Base-by-base conservation (phyloP, 371 early-diverging fungal genomes). In the Mucor irregularis region DNA sequence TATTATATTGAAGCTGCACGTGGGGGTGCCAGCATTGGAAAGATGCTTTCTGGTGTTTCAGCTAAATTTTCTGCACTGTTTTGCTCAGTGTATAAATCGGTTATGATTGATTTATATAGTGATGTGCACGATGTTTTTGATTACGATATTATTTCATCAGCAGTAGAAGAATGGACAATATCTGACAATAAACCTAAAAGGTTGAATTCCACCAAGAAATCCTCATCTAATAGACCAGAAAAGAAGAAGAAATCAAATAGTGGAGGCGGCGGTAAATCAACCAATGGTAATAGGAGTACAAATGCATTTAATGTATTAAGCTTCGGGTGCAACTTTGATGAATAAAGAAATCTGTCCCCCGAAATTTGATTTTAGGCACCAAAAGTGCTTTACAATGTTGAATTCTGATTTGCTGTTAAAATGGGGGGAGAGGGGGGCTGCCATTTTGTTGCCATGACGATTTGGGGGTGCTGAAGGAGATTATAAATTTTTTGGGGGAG, bases 291-390 rank as follows among this genome's bases (percentile, higher is more conserved):
- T 33, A 59, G 47, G 48, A 57, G 33, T 35, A 37, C 49, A 7
- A 72, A 72, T 56, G 61, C 61, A 29, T 72, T 72, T 49, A 57
- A 68, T 50, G 66, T 72, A 2, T 56, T 72, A 9, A 68, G 69
- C 19, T 72, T 72, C 59, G 73, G 73, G 8, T 72, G 73, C 40
- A 64, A 61, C 26, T 72, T 72, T 57, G 73, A 72, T 49, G 71
- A 62, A 34, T 35, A 56, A 49, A 22, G 25, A 24, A 21, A 28
- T 14, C 16, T 2, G 29, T 19, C 8, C 31, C 29, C n/a, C 17
- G 19, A 24, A 10, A 29, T 53, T 31, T 13, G 43, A 31, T 19
- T 44, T 34, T 34, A n/a, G n/a, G n/a, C n/a, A n/a, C n/a, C n/a
- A n/a, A n/a, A n/a, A n/a, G n/a, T n/a, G n/a, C n/a, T n/a, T n/a